These are phyloP conservation scores for Wallacemonas rigidus DNA, from an alignment of 208 protist genomes.

Conservation along the genomic window DNA sequence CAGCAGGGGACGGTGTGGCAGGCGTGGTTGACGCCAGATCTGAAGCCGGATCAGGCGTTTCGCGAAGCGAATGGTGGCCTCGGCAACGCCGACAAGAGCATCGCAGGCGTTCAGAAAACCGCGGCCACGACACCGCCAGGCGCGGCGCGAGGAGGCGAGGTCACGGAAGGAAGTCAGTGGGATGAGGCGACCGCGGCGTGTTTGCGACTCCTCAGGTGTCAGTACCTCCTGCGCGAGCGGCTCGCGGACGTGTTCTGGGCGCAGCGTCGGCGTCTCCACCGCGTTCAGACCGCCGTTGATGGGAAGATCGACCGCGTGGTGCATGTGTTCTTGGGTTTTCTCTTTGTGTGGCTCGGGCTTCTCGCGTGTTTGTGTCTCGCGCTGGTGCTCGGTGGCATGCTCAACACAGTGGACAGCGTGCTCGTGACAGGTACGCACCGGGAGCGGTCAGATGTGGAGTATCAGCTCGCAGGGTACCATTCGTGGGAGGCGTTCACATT, in stretches of 20 bases:
- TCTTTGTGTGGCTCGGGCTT: constrained; percentile 56
- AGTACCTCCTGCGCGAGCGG: constrained; percentile 55
- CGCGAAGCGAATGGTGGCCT: no score
- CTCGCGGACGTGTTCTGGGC: constrained; percentile 43
- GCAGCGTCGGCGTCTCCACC: constrained; percentile 35
- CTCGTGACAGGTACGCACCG: constrained; percentile 42
- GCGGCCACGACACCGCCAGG: no score
- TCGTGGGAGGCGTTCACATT: constrained; percentile 56
- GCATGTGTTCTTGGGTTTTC: constrained; percentile 40
- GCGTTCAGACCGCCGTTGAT: constrained; percentile 61
- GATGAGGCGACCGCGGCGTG: not conserved
- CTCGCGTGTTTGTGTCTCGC: constrained; percentile 42
- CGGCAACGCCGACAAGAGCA: no score
- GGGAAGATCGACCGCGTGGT: constrained; percentile 45
- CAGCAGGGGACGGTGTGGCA: not conserved
- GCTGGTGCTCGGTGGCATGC: constrained; percentile 50
- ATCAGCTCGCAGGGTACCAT: constrained; percentile 53
- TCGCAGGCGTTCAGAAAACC: no score
- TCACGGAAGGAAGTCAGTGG: no score
- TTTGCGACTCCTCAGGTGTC: constrained; percentile 43
- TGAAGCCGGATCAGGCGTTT: not conserved
- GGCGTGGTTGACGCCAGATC: not conserved
- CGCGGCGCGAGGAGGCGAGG: no score
- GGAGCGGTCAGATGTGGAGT: constrained; percentile 2
- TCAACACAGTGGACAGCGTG: constrained; percentile 34